Evolutionary conservation across 1,284 basidiomycete genomes (phyloP).

Genomic region (Cryptococcus maquisensis): DNA sequence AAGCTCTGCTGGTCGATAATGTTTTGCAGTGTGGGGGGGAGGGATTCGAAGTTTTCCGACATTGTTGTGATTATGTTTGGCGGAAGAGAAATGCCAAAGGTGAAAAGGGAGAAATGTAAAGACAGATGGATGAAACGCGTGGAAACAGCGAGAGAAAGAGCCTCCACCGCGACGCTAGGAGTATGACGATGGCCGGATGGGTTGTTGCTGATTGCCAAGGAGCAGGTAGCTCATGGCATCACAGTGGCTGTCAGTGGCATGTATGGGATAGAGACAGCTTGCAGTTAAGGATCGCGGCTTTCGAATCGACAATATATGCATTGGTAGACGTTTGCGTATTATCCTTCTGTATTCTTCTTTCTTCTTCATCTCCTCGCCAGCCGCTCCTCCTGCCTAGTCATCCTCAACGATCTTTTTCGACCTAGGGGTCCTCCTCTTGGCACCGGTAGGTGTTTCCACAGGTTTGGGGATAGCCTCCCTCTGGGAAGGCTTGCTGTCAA

Average conservation of each 20-base stretch:
- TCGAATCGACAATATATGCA: too few relatives aligned
- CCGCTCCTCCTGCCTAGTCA: not conserved
- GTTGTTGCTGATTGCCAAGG: too few relatives aligned
- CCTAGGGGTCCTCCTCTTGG: not conserved
- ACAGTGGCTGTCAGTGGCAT: too few relatives aligned
- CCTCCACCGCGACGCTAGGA: not conserved
- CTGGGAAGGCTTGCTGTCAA: not conserved
- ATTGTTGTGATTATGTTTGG: not conserved
- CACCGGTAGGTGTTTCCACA: not conserved
- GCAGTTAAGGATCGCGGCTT: too few relatives aligned
- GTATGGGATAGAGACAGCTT: too few relatives aligned
- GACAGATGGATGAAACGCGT: not conserved
- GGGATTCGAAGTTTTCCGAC: conserved; percentile 39
- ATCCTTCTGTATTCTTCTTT: not conserved
- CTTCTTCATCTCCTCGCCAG: not conserved
- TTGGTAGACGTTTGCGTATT: not conserved
- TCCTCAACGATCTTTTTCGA: conserved; percentile 1
- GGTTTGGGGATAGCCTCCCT: not conserved
- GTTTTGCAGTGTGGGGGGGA: conserved; percentile 81
- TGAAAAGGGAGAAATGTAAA: not conserved
- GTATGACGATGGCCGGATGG: not conserved
- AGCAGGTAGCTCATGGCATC: too few relatives aligned
- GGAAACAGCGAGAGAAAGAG: not conserved
- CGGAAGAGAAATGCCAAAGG: not conserved
- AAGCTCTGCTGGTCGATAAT: conserved; percentile 79